Evolutionary conservation across 768 basidiomycete genomes (phyloP).

Genomic region (Hebeloma cylindrosporum): DNA sequence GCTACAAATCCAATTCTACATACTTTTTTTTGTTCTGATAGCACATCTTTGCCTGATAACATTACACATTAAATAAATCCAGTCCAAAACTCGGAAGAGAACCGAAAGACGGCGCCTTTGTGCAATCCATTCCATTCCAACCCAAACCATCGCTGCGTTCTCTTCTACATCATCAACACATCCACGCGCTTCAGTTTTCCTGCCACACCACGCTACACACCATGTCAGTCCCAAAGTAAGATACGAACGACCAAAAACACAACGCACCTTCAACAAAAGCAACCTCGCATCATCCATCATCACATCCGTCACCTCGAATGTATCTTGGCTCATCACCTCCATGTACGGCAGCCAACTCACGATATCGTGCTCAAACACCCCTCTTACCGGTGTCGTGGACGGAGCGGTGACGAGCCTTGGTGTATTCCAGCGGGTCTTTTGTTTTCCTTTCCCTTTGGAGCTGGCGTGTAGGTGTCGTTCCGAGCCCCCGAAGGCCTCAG

Average conservation of each 20-base stretch:
- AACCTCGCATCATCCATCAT: slow-evolving; percentile 58
- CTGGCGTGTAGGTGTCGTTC: too few relatives aligned
- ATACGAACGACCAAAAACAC: not conserved
- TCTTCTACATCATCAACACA: slow-evolving; percentile 42
- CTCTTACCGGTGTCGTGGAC: slow-evolving; percentile 42
- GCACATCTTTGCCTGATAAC: too few relatives aligned
- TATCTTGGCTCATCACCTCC: slow-evolving; percentile 48
- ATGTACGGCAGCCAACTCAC: slow-evolving; percentile 50
- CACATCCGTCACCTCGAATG: slow-evolving; percentile 51
- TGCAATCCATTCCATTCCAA: too few relatives aligned
- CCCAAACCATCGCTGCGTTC: too few relatives aligned
- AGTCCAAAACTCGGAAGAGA: not conserved
- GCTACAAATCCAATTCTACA: too few relatives aligned
- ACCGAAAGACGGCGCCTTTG: not conserved
- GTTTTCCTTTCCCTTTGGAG: slow-evolving; percentile 30
- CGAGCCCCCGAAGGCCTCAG: not conserved
- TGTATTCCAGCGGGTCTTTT: slow-evolving; percentile 27
- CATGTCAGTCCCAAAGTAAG: slow-evolving; percentile 4
- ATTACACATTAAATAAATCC: too few relatives aligned
- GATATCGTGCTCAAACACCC: slow-evolving; percentile 48
- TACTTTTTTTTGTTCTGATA: too few relatives aligned
- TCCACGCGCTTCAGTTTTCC: slow-evolving; percentile 42
- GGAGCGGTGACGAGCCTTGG: slow-evolving; percentile 40
- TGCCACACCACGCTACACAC: slow-evolving; percentile 35
- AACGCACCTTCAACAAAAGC: slow-evolving; percentile 46